Percentiles rank a stretch among this genome's conserved stretches.
These are phyloP conservation scores for Zygnema circumcarinatum DNA, from an alignment of 139 green algal genomes.

Conservation along the genomic window DNA sequence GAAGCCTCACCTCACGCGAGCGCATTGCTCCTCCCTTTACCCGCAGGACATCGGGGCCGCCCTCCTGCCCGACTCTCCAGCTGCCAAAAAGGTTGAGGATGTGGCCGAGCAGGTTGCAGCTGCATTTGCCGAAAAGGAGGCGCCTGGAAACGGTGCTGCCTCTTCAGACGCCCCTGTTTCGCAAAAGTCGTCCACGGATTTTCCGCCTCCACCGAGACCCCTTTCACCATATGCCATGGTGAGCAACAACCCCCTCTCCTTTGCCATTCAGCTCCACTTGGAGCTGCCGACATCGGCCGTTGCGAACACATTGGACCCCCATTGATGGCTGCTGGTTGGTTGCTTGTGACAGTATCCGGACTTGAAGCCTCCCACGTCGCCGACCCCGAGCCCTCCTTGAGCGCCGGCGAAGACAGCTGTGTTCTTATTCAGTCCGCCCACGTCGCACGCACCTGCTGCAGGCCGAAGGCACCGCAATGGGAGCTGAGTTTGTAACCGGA, in stretches of 20 bases:
- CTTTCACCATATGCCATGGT: conserved; percentile 6
- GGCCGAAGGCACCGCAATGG: too few species aligned
- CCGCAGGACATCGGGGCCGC: conserved; percentile 10
- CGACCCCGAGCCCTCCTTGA: background rate
- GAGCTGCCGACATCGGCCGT: background rate
- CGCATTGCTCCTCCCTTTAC: background rate
- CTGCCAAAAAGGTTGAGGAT: conserved; percentile 22
- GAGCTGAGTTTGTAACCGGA: too few species aligned
- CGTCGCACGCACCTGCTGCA: too few species aligned
- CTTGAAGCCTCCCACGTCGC: conserved; percentile 49
- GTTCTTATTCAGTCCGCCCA: too few species aligned
- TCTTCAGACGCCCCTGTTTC: conserved; percentile 2
- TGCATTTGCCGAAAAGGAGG: background rate
- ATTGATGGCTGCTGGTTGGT: conserved; percentile 6
- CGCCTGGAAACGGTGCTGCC: background rate
- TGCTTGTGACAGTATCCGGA: conserved; percentile 46
- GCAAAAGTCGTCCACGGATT: background rate
- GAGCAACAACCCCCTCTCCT: background rate
- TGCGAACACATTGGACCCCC: background rate
- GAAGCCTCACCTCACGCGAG: background rate
- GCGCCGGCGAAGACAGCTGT: background rate
- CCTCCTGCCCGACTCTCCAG: conserved; percentile 27
- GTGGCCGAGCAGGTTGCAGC: background rate
- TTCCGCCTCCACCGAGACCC: background rate
- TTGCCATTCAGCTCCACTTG: background rate